Evolutionary conservation across 805 yeast species (phyloP).

Genomic region (Candida qinlingensis): DNA sequence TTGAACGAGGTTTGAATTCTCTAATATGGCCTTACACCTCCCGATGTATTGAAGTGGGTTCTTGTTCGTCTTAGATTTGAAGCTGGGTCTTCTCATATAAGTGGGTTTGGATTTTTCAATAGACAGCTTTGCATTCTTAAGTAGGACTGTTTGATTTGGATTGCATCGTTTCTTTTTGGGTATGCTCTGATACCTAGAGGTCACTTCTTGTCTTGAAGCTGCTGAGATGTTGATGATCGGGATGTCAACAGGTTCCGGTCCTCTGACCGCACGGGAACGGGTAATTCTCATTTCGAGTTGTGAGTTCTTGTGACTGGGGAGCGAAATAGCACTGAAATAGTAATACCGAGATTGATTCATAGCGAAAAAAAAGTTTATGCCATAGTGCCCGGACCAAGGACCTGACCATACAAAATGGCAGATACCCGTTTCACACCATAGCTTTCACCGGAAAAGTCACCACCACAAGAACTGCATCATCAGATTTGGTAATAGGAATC

Average conservation of each 20-base stretch:
- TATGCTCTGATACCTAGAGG: too few relatives aligned
- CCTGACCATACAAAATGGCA: too few relatives aligned
- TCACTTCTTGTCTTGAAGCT: not conserved
- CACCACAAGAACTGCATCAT: too few relatives aligned
- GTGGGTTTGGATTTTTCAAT: not conserved
- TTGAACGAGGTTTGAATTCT: constrained; percentile 5
- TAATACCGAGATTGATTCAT: too few relatives aligned
- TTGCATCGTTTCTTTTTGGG: too few relatives aligned
- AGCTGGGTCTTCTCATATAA: not conserved
- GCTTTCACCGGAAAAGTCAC: too few relatives aligned
- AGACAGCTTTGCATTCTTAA: not conserved
- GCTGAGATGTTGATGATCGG: not conserved
- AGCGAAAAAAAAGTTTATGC: too few relatives aligned
- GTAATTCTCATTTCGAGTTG: not conserved
- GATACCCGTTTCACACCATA: too few relatives aligned
- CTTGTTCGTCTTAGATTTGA: not conserved
- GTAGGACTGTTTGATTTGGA: not conserved
- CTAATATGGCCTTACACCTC: constrained; percentile 1
- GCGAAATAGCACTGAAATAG: too few relatives aligned
- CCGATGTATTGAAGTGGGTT: not conserved
- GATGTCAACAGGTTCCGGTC: not conserved
- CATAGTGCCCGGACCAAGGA: too few relatives aligned
- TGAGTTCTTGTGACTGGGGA: not conserved
- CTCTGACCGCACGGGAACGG: not conserved
- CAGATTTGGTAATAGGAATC: too few relatives aligned